phyloP scores from a whole-genome alignment of 106 monocot genomes.

The Vanilla planifolia region DNA sequence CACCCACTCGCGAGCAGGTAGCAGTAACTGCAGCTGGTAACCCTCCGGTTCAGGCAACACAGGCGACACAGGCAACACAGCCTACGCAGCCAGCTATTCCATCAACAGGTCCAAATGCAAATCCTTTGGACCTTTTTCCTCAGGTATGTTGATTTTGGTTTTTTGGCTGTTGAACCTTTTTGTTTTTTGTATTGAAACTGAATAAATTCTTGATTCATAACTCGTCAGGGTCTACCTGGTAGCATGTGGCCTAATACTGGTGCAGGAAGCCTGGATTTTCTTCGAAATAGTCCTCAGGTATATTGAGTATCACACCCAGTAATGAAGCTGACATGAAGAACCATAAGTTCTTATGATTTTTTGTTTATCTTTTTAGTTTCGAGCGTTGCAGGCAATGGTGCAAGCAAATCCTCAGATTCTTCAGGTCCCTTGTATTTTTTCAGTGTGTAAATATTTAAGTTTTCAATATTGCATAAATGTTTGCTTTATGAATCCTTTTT shows the following conservation, averaged over 20 bases:
- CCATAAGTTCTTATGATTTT: no score
- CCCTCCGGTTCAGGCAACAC: conserved; percentile 28
- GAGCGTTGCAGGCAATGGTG: conserved; percentile 62
- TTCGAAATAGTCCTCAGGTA: conserved; percentile 84
- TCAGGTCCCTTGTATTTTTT: conserved; percentile 34
- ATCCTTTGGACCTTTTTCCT: conserved; percentile 81
- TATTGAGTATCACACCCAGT: background rate
- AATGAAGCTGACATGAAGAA: background rate
- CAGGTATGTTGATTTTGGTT: conserved; percentile 31
- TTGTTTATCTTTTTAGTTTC: conserved; percentile 41
- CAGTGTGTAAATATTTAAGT: background rate
- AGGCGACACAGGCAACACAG: conserved; percentile 34
- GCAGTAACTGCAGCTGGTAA: no score
- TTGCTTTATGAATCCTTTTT: background rate
- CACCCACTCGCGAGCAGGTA: conserved; percentile 15
- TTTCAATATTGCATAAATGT: background rate
- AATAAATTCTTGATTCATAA: background rate
- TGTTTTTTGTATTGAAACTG: background rate
- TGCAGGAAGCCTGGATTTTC: conserved; percentile 51
- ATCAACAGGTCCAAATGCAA: conserved; percentile 67
- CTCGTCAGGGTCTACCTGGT: conserved; percentile 58
- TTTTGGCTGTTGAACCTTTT: background rate
- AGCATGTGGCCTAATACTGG: conserved; percentile 48
- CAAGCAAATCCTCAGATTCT: conserved; percentile 88
- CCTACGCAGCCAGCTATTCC: conserved; percentile 35